These are phyloP conservation scores for Raphanus sativus DNA, from an alignment of 345 rosid species.

Conservation along the genomic window DNA sequence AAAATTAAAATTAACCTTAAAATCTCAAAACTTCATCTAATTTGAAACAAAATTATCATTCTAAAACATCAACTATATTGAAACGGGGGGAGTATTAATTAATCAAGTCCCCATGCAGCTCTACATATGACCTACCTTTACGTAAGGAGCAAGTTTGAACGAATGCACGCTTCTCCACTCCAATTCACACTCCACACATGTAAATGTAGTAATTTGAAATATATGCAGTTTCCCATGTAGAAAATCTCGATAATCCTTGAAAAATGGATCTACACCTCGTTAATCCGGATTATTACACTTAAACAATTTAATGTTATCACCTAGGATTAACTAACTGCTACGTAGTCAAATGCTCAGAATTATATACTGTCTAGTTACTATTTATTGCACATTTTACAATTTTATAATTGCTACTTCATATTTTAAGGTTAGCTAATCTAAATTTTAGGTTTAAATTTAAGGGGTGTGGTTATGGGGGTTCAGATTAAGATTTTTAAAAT, in stretches of 20 bases:
- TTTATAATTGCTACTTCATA: background rate
- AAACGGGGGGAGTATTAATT: too few species aligned
- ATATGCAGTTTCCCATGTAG: background rate
- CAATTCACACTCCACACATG: background rate
- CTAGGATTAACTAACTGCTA: background rate
- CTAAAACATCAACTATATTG: too few species aligned
- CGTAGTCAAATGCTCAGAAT: background rate
- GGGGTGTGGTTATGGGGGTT: too few species aligned
- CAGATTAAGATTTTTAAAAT: too few species aligned
- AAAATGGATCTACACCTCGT: background rate
- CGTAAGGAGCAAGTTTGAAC: background rate
- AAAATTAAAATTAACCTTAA: too few species aligned
- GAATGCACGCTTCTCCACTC: slow-evolving; percentile 9
- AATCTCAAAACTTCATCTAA: too few species aligned
- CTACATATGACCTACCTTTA: slow-evolving; percentile 12
- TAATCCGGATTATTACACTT: background rate
- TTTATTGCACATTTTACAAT: background rate
- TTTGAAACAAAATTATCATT: too few species aligned
- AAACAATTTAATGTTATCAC: background rate
- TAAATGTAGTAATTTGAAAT: background rate
- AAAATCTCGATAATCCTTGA: background rate
- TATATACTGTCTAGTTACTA: background rate
- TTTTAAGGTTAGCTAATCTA: too few species aligned
- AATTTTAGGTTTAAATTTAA: too few species aligned
- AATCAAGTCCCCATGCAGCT: slow-evolving; percentile 4